Conservation (phyloP, 192 early-diverging fungal species). For the Gaertneriomyces semiglobifer region DNA sequence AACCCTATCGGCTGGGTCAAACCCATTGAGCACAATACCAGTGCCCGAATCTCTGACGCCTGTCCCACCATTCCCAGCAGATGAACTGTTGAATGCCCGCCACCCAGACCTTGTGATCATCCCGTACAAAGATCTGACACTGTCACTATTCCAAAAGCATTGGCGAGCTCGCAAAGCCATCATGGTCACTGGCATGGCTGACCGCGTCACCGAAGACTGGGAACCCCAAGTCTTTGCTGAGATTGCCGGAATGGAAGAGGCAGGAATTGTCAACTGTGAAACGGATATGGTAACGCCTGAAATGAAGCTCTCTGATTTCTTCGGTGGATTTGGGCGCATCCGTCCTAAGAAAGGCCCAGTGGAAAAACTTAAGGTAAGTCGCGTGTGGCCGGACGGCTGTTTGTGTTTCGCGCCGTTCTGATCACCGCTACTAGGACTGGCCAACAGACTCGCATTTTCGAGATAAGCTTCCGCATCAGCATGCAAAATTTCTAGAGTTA, state of each 20-base stretch:
- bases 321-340: constrained; percentile 38
- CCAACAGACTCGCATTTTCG: constrained; percentile 59
- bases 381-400: neutral
- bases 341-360: constrained; percentile 13
- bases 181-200: constrained; percentile 24
- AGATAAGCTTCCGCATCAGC: constrained; percentile 50
- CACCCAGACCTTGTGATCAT: constrained; percentile 17
- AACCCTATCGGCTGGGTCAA: no score
- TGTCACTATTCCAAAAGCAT: constrained; percentile 22
- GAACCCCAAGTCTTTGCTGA: constrained; percentile 34
- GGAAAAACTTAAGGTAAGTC: constrained; percentile 28
- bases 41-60: no score
- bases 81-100: constrained; percentile 8
- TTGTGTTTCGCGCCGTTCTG: neutral
- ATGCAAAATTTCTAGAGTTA: constrained; percentile 50
- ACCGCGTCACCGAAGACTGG: constrained; percentile 29
- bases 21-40: no score
- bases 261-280: constrained; percentile 54
- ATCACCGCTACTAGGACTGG: constrained; percentile 55
- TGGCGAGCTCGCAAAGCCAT: constrained; percentile 35
- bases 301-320: constrained; percentile 47
- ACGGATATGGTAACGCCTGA: constrained; percentile 14
- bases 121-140: constrained; percentile 5
- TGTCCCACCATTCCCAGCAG: neutral
- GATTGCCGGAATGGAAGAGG: constrained; percentile 39